Base-by-base conservation (phyloP, 352 stramenopile genomes). In the Saprolegnia parasitica region DNA sequence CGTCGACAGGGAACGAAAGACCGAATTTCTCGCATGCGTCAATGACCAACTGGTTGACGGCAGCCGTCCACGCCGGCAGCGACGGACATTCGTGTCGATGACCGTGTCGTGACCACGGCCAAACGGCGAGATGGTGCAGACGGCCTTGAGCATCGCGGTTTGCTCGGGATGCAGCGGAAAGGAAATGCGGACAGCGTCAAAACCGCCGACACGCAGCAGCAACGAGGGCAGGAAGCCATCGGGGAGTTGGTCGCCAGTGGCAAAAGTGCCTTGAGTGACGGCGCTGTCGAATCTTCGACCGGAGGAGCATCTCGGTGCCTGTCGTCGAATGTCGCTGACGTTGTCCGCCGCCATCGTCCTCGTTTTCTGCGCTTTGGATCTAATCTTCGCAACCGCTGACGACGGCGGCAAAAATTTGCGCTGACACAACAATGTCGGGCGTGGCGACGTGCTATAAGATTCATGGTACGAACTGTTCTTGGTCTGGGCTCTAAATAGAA, bases 1-100 rank as follows among this genome's bases (percentile, higher is more conserved):
- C 64, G 42, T 75, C 68, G n/a, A 76, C 52, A 11, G 9, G 32
- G 49, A 76, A 62, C 39, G 13, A n/a, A 3, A 49, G 42, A 15
- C 42, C 42, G 13, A 49, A 8, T 8, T 15, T n/a, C 18, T 49
- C 42, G 18, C 42, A 49, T 8, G 42, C 42, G 13, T 15, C 18
- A n/a, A n/a, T 15, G 13, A 8, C 42, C 18, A 49, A n/a, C 42
- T 15, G 13, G 42, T 15, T 49, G 42, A 49, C 42, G 42, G 42
- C 42, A 4, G 42, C 18, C 13, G 42, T n/a, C 42, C 42, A 49
- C 42, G 11, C 42, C 8, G 42, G 13, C 42, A 8, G 13, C 42
- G 42, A 49, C 42, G 42, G 13, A 49, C 42, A 3, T 15, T n/a
- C 3, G 42, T 15, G 42, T 49, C 42, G 8, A 49, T n/a, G 18